A percentile compares a stretch with the other conserved stretches of the same genome.
Evolutionary conservation across 495 filamentous ascomycete genomes (phyloP).

Genomic region (Neurospora sp.): DNA sequence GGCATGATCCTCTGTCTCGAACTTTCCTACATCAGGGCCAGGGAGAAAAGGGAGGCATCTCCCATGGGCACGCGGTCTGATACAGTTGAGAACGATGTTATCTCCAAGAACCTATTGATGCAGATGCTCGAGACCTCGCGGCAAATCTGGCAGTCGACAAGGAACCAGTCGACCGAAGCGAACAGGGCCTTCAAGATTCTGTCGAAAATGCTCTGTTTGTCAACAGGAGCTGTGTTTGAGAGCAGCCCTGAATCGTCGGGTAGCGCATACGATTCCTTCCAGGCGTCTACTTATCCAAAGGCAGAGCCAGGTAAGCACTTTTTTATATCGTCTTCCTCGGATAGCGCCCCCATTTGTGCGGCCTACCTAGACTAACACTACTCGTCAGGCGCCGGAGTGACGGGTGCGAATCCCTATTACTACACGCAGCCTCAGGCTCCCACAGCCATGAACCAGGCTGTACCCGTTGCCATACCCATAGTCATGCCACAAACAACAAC

Average conservation of each 20-base stretch:
- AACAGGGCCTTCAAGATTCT: constrained; percentile 21
- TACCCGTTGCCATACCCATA: neutral
- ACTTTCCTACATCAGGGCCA: constrained; percentile 14
- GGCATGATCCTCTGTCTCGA: constrained; percentile 32
- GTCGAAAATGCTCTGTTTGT: constrained; percentile 16
- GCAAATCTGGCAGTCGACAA: constrained; percentile 14
- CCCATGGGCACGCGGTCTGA: neutral
- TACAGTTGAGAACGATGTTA: constrained; percentile 2
- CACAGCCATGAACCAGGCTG: neutral
- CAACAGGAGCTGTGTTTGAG: constrained; percentile 10
- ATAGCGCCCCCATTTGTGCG: neutral
- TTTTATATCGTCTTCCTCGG: neutral
- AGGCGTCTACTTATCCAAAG: neutral
- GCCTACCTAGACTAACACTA: neutral
- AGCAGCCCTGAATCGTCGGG: constrained; percentile 11
- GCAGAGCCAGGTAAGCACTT: neutral
- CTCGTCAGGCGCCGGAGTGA: neutral
- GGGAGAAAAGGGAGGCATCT: constrained; percentile 4
- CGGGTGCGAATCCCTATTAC: neutral
- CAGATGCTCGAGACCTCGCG: constrained; percentile 17
- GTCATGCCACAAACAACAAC: neutral
- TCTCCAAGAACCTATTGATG: constrained; percentile 13
- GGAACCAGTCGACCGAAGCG: constrained; percentile 11
- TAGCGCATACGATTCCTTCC: neutral
- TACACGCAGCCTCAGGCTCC: neutral